Evolutionary conservation across 176 grass and related monocot species (phyloP).

Genomic region (Pharus latifolius): DNA sequence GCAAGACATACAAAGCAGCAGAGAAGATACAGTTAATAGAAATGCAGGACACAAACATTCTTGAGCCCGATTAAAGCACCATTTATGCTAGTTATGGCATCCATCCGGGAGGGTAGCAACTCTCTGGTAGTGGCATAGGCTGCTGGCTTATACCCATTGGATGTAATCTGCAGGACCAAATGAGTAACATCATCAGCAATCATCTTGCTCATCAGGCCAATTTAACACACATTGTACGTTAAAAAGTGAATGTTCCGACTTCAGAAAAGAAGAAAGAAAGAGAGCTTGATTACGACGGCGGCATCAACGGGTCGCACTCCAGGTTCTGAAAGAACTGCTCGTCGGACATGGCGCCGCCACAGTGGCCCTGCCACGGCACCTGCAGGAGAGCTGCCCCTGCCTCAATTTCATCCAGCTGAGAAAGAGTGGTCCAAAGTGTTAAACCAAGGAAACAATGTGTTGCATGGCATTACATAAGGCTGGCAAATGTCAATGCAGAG

Average conservation of each 20-base stretch:
- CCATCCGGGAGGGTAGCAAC: slow-evolving; percentile 16
- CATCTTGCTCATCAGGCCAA: not conserved
- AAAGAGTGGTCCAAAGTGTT: not conserved
- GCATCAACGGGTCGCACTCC: slow-evolving; percentile 9
- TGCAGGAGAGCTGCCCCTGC: not conserved
- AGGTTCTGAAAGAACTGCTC: slow-evolving; percentile 33
- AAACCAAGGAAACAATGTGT: not conserved
- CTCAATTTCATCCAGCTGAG: slow-evolving; percentile 24
- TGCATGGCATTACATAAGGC: no score
- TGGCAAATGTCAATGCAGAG: not conserved
- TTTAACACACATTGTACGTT: no score
- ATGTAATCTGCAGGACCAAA: not conserved
- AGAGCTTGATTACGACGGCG: not conserved
- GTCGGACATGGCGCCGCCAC: not conserved
- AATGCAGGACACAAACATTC: not conserved
- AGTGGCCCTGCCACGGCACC: not conserved
- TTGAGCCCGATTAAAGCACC: not conserved
- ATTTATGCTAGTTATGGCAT: slow-evolving; percentile 19
- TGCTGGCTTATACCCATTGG: slow-evolving; percentile 19
- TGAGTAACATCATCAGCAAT: not conserved
- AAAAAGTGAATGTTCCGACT: no score
- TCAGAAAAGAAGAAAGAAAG: not conserved
- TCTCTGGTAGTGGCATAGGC: not conserved
- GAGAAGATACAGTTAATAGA: not conserved
- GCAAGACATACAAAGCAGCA: not conserved